Conservation (phyloP, 306 rosid genomes). For the Acacia confusa region DNA sequence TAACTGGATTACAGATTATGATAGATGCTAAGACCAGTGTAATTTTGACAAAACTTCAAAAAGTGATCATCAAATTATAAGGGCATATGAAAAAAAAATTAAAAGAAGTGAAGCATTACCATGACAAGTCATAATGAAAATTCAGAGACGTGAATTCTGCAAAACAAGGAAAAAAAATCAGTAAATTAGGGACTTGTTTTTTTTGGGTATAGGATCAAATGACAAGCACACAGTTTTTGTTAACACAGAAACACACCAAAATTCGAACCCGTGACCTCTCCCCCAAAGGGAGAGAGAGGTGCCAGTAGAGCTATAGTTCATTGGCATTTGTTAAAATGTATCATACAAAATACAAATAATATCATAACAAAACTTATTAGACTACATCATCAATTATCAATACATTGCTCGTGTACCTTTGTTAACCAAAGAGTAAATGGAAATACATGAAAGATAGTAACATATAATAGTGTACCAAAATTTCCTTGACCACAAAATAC, state of each 20-base stretch:
- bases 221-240: too few species aligned
- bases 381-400: constrained; percentile 15
- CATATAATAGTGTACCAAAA: constrained; percentile 41
- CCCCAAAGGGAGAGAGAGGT: too few species aligned
- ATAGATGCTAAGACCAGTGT: too few species aligned
- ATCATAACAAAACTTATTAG: constrained; percentile 8
- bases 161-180: background rate
- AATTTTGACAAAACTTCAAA: background rate
- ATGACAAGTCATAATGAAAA: too few species aligned
- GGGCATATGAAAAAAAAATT: background rate
- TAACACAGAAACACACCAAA: too few species aligned
- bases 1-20: too few species aligned
- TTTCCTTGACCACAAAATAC: constrained; percentile 65
- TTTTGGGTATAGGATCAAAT: too few species aligned
- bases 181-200: too few species aligned
- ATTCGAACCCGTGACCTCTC: too few species aligned
- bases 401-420: background rate
- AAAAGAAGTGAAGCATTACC: background rate
- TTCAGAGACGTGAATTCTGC: background rate
- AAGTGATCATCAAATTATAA: background rate
- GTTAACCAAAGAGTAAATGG: constrained; percentile 1
- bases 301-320: background rate
- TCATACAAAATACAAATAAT: background rate
- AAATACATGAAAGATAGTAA: constrained; percentile 10
- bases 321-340: background rate